Evolutionary conservation across 176 grass and related monocot species (phyloP).

Genomic region (Eleusine indica): DNA sequence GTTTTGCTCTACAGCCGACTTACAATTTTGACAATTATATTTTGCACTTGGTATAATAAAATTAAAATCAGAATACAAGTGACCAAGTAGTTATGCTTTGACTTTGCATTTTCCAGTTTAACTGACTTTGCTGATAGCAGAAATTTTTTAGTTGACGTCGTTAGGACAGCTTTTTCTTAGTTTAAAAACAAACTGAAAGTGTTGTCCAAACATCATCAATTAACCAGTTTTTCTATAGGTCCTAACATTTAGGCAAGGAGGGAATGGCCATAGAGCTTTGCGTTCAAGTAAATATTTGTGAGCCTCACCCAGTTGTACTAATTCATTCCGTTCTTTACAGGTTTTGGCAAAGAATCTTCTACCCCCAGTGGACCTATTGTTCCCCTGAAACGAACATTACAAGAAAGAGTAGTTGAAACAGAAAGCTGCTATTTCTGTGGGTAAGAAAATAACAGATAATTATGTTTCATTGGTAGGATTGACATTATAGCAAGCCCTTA

Average conservation of each 20-base stretch:
- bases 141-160: background rate
- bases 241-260: slow-evolving; percentile 2
- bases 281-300: slow-evolving; percentile 33
- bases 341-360: slow-evolving; percentile 30
- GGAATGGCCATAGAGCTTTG: background rate
- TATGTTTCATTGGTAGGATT: slow-evolving; percentile 33
- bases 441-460: slow-evolving; percentile 51
- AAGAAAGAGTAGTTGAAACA: slow-evolving; percentile 47
- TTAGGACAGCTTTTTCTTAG: background rate
- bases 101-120: background rate
- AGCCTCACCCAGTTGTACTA: slow-evolving; percentile 5
- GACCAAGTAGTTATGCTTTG: slow-evolving; percentile 11
- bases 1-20: background rate
- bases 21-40: slow-evolving; percentile 1
- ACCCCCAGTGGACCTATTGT: slow-evolving; percentile 26
- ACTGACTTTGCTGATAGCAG: background rate
- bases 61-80: background rate
- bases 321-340: slow-evolving; percentile 35
- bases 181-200: background rate
- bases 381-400: slow-evolving; percentile 59
- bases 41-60: background rate
- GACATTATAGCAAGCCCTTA: slow-evolving; percentile 30
- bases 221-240: background rate
- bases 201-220: background rate
- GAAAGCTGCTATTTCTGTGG: slow-evolving; percentile 63